Evolutionary conservation across 225 moss, liverwort and hornwort genomes (phyloP).

Genomic region (Physcomitrium patens): DNA sequence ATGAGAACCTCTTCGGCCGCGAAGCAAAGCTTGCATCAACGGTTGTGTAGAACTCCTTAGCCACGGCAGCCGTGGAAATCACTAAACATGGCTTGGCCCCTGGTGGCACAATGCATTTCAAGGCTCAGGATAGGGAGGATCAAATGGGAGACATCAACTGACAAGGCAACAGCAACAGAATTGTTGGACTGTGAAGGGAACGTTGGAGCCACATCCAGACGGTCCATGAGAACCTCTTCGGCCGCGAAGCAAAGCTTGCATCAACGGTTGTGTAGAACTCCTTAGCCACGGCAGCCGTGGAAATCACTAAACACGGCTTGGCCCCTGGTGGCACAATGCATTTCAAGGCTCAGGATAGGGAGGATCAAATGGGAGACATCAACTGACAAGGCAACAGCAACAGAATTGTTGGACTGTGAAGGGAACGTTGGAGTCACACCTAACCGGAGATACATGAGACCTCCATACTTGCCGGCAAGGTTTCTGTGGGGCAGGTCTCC

Average conservation of each 20-base stretch:
- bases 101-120: not conserved
- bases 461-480: slow-evolving; percentile 27
- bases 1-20: slow-evolving; percentile 16
- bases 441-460: slow-evolving; percentile 37
- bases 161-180: not conserved
- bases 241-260: not conserved
- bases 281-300: slow-evolving; percentile 20
- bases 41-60: slow-evolving; percentile 28
- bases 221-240: slow-evolving; percentile 18
- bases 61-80: slow-evolving; percentile 21
- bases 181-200: not conserved
- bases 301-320: slow-evolving; percentile 37
- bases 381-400: not conserved
- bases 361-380: not conserved
- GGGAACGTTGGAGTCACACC: not conserved
- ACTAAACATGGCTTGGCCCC: slow-evolving; percentile 40
- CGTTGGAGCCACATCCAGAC: not conserved
- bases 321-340: slow-evolving; percentile 17
- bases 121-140: not conserved
- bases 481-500: slow-evolving; percentile 20
- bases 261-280: slow-evolving; percentile 26
- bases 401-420: not conserved
- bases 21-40: not conserved
- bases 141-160: too few relatives aligned
- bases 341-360: not conserved